phyloP scores from a whole-genome alignment of 2,329 filamentous ascomycete genomes.

The Trichoderma sp. region DNA sequence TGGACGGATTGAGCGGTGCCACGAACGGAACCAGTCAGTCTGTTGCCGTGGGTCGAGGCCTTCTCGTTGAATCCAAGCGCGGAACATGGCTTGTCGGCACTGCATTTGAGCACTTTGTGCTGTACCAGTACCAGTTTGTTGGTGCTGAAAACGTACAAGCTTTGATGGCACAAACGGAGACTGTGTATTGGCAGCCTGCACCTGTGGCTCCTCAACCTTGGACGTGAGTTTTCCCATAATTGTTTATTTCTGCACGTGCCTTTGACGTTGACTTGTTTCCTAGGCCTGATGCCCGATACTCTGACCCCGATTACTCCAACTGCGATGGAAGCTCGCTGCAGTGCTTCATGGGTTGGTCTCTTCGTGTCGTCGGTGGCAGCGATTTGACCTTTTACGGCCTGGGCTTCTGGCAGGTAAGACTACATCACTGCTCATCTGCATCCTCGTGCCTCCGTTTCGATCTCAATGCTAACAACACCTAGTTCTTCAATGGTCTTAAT shows the following conservation, averaged over 20 bases:
- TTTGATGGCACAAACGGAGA: slow-evolving; percentile 46
- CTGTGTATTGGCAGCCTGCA: slow-evolving; percentile 40
- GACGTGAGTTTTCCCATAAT: slow-evolving; percentile 22
- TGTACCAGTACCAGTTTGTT: slow-evolving; percentile 54
- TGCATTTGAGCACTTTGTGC: slow-evolving; percentile 48
- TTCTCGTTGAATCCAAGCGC: slow-evolving; percentile 44
- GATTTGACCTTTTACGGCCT: slow-evolving; percentile 18
- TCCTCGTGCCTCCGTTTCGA: not conserved
- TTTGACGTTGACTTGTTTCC: not conserved
- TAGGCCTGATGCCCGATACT: slow-evolving; percentile 22
- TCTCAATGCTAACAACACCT: not conserved
- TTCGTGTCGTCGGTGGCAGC: slow-evolving; percentile 17
- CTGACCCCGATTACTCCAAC: slow-evolving; percentile 26
- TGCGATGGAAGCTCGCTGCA: slow-evolving; percentile 20
- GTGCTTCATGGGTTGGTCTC: slow-evolving; percentile 21
- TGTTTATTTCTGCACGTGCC: not conserved
- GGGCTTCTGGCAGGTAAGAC: slow-evolving; percentile 20
- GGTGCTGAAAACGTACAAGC: slow-evolving; percentile 44
- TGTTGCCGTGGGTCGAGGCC: slow-evolving; percentile 44
- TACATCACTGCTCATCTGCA: not conserved
- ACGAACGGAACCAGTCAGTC: slow-evolving; percentile 27
- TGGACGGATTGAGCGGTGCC: slow-evolving; percentile 39
- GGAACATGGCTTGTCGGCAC: slow-evolving; percentile 54
- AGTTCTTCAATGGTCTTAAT: slow-evolving; percentile 23
- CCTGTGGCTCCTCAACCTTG: slow-evolving; percentile 40